Percentiles rank a stretch among this genome's conserved stretches.
These are phyloP conservation scores for Hirschfeldia incana DNA, from an alignment of 345 rosid species.

Conservation along the genomic window DNA sequence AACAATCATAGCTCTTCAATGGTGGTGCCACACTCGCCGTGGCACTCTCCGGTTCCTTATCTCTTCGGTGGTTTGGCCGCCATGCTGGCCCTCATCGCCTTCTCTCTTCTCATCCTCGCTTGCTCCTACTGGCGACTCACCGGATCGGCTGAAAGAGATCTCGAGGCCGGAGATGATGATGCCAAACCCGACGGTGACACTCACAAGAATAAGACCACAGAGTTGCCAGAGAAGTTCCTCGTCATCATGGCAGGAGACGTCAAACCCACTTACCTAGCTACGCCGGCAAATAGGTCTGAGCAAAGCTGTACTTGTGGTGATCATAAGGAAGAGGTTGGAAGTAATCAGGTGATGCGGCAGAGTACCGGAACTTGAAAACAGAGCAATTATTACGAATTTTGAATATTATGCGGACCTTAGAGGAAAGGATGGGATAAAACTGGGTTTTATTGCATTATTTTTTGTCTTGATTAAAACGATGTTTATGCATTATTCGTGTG, in stretches of 20 bases:
- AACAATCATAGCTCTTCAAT: conserved; percentile 21
- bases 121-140: conserved; percentile 86
- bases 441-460: neutral
- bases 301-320: conserved; percentile 43
- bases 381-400: neutral
- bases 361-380: conserved; percentile 16
- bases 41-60: conserved; percentile 96
- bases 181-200: conserved; percentile 26
- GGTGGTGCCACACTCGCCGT: conserved; percentile 54
- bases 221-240: conserved; percentile 62
- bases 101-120: conserved; percentile 78
- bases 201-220: conserved; percentile 6
- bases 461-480: conserved; percentile 5
- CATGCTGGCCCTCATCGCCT: conserved; percentile 80
- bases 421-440: neutral
- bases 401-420: neutral
- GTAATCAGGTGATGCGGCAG: conserved; percentile 22
- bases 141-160: conserved; percentile 47
- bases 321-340: conserved; percentile 26
- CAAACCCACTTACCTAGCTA: conserved; percentile 77
- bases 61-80: conserved; percentile 90
- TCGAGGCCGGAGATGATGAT: conserved; percentile 63
- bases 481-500: neutral
- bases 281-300: conserved; percentile 46
- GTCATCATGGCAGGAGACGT: conserved; percentile 84